Conservation (phyloP, 2,329 filamentous ascomycete genomes). For the Furcasterigmium sp. region DNA sequence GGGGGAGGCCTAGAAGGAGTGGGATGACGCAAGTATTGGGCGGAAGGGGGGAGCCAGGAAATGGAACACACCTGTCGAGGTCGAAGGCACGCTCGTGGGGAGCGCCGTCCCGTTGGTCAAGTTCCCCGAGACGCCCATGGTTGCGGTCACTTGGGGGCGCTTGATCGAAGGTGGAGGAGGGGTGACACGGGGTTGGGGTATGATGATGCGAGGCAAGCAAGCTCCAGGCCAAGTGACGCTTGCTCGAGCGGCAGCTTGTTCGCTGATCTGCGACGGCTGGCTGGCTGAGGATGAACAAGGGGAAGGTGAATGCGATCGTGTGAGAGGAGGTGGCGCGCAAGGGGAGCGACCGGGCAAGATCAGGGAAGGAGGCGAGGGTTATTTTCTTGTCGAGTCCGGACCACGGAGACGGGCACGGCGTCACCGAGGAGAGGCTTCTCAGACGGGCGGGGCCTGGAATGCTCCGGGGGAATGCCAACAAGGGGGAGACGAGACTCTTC, state of each 20-base stretch:
- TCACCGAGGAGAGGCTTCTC: too few species aligned
- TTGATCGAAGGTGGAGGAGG: background rate
- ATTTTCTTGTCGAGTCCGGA: too few species aligned
- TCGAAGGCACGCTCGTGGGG: background rate
- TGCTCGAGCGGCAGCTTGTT: background rate
- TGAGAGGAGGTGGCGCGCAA: background rate
- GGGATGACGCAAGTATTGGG: background rate
- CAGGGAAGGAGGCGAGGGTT: too few species aligned
- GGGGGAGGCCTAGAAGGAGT: too few species aligned
- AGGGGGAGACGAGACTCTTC: too few species aligned
- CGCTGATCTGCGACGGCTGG: background rate
- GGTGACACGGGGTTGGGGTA: background rate
- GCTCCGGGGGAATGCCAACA: too few species aligned
- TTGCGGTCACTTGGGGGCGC: background rate
- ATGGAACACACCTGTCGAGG: background rate
- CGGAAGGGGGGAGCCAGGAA: background rate
- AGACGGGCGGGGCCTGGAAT: too few species aligned
- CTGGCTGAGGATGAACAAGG: background rate
- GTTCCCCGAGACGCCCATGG: constrained; percentile 1
- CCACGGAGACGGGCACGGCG: too few species aligned
- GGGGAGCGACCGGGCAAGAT: background rate
- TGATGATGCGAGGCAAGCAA: too few species aligned
- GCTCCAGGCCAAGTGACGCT: too few species aligned
- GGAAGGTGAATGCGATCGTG: background rate
- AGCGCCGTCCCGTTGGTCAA: constrained; percentile 1